Evolutionary conservation across 2,329 filamentous ascomycete species (phyloP).

Genomic region (Hymenoscyphus albidus): DNA sequence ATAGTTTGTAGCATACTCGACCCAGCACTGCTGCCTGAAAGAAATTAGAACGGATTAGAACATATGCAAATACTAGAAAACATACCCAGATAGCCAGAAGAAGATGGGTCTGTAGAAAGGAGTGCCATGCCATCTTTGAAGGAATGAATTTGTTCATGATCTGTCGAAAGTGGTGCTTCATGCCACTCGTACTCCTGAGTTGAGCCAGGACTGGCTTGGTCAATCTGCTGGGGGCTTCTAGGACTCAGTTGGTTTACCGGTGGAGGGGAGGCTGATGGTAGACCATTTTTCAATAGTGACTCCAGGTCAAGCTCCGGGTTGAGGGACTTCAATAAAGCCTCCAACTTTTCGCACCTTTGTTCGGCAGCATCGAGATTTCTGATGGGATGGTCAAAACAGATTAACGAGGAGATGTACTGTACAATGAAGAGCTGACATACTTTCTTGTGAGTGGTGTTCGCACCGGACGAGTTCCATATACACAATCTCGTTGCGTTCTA

Average conservation of each 20-base stretch:
- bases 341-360: constrained; percentile 14
- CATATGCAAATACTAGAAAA: background rate
- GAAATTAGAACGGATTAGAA: background rate
- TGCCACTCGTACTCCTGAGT: constrained; percentile 22
- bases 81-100: constrained; percentile 34
- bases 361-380: constrained; percentile 17
- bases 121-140: constrained; percentile 37
- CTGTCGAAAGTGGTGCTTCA: constrained; percentile 18
- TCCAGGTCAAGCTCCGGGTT: constrained; percentile 20
- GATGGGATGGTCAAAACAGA: background rate
- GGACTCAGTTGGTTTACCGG: constrained; percentile 14
- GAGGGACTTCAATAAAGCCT: constrained; percentile 13
- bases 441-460: constrained; percentile 21
- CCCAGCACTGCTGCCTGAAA: constrained; percentile 17
- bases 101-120: constrained; percentile 35
- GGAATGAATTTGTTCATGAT: constrained; percentile 32
- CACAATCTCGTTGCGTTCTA: constrained; percentile 13
- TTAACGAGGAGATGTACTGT: background rate
- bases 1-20: constrained; percentile 19
- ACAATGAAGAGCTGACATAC: background rate
- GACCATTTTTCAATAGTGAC: constrained; percentile 15
- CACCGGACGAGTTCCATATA: constrained; percentile 16
- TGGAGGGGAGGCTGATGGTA: constrained; percentile 12
- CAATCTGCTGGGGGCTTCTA: constrained; percentile 15
- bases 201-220: constrained; percentile 18